phyloP scores from a whole-genome alignment of 2,329 filamentous ascomycete species.

The Sporothrix humicola region DNA sequence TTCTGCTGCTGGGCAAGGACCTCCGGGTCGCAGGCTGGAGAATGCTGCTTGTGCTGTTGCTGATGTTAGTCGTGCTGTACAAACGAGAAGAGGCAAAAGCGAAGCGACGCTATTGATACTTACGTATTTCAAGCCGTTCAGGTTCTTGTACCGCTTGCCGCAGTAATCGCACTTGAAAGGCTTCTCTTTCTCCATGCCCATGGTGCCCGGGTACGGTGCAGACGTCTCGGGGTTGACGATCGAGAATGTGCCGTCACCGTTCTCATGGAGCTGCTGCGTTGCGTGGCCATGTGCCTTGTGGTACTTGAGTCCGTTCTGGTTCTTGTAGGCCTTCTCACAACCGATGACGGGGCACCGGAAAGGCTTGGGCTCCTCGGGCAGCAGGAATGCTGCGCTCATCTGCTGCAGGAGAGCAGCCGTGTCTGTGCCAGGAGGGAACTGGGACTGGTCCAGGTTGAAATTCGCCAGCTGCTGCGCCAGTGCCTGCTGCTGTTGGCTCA shows the following conservation, averaged over 20 bases:
- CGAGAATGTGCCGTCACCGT: constrained; percentile 94
- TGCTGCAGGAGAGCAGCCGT: constrained; percentile 64
- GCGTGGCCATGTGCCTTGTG: constrained; percentile 88
- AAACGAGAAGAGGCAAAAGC: neutral
- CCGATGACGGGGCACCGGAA: constrained; percentile 98
- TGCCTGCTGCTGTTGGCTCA: constrained; percentile 66
- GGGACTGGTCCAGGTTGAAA: constrained; percentile 75
- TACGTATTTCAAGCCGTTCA: constrained; percentile 96
- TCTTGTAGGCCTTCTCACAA: constrained; percentile 99
- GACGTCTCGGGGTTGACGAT: constrained; percentile 97
- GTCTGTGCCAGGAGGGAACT: constrained; percentile 78
- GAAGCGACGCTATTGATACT: constrained; percentile 43
- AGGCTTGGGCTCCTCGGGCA: constrained; percentile 92
- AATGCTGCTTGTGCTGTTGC: constrained; percentile 74
- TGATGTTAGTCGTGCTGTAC: constrained; percentile 44
- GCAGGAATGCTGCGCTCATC: constrained; percentile 62
- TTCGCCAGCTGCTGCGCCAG: constrained; percentile 72
- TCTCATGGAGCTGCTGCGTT: constrained; percentile 95
- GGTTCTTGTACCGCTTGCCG: constrained; percentile 98
- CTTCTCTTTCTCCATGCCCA: constrained; percentile 99
- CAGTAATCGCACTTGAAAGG: constrained; percentile 97
- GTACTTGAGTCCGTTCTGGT: constrained; percentile 97
- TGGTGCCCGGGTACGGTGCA: constrained; percentile 89
- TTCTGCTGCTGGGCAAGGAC: constrained; percentile 55
- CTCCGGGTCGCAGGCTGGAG: constrained; percentile 87